Evolutionary conservation across 176 grass and related monocot genomes (phyloP).

Genomic region (Metroxylon sagu): DNA sequence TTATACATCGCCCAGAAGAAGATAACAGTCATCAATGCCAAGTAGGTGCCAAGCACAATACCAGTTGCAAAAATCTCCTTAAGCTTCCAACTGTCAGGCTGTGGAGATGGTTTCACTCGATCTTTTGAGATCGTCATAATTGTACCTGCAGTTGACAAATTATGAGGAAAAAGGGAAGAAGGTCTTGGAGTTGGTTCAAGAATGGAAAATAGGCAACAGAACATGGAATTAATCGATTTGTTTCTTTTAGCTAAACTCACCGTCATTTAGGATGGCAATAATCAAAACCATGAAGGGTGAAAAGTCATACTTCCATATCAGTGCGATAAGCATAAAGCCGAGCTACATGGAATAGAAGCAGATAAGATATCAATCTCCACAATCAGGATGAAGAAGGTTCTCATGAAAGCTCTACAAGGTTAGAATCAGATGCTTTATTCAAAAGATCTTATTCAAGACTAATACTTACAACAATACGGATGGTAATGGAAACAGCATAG

Average conservation of each 20-base stretch:
- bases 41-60: slow-evolving; percentile 72
- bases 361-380: not conserved
- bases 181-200: too few relatives aligned
- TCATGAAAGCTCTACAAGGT: not conserved
- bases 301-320: slow-evolving; percentile 98
- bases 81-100: slow-evolving; percentile 95
- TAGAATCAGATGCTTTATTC: not conserved
- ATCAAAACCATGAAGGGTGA: slow-evolving; percentile 97
- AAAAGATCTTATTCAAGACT: not conserved
- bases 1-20: slow-evolving; percentile 92
- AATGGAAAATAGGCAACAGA: not conserved
- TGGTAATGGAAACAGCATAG: slow-evolving; percentile 92
- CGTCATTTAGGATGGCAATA: slow-evolving; percentile 94
- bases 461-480: slow-evolving; percentile 94
- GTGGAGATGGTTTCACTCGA: slow-evolving; percentile 76
- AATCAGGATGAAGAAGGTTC: not conserved
- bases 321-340: slow-evolving; percentile 86
- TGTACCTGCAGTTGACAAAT: slow-evolving; percentile 39
- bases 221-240: not conserved
- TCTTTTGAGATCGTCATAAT: slow-evolving; percentile 99
- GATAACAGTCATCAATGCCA: slow-evolving; percentile 82
- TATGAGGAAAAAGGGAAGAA: not conserved
- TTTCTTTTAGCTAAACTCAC: slow-evolving; percentile 19
- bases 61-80: slow-evolving; percentile 89
- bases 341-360: slow-evolving; percentile 37